Evolutionary conservation across 1,284 basidiomycete genomes (phyloP), one percentile per base, ranked within the genome.

Genomic region (Cutaneotrichosporon mucoides): DNA sequence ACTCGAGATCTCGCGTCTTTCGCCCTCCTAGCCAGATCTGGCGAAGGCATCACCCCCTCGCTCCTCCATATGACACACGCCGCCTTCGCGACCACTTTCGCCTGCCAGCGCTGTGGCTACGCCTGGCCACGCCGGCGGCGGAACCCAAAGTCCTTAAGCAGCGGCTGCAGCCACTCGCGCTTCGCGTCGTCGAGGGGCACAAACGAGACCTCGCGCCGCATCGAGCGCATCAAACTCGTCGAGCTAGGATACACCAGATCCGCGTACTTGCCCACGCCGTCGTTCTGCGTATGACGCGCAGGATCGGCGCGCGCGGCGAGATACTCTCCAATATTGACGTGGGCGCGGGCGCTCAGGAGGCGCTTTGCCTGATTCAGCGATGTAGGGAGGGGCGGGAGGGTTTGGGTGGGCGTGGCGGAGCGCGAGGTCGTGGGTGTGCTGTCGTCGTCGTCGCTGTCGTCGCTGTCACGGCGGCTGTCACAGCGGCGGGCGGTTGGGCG

Each of bases 301-400:
- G 44, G 56, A 34, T 62, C 54, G 37, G n/a, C 10, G 38, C 72
- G 63, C 9, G 66, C 71, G 16, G 65, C 63, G 37, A 75, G 56
- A 55, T 76, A 76, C 46, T 75, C 71, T 12, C 57, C 57, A 24
- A 77, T 57, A 51, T 75, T 76, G 61, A 77, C 67, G 56, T 74
- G 73, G 0, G 62, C 75, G 13, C 65, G 45, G 4, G 57, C 37
- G 43, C 70, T 65, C 38, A 77, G 67, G 8, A 77, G 52, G 4
- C 46, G 48, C 10, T 56, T 47, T 3, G 73, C 73, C 57, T 68
- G 55, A 0, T 41, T 69, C 24, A 76, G 63, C 2, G 67, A 66
- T 35, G 62, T 64, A 1, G 71, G 76, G 24, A 76, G 59, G 15
- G 54, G 55, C 4, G 64, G 55, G 47, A 60, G 59, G 46, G 51